Base-by-base conservation (phyloP, 495 filamentous ascomycete species). In the Lophiostoma macrostomum region DNA sequence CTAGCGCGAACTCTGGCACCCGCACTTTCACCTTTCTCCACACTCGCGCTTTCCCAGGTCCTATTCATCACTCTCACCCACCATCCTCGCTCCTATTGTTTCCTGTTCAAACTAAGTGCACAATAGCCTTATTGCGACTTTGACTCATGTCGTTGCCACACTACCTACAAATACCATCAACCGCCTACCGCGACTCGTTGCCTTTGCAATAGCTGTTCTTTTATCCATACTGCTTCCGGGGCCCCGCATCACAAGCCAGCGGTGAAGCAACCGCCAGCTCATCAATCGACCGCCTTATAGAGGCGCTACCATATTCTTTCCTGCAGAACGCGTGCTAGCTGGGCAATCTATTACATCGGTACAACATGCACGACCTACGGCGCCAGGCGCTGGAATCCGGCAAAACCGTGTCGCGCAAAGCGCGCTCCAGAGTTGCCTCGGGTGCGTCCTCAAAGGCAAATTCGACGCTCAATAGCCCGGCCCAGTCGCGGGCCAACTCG, bases 401-500 rank as follows among this genome's bases (percentile, higher is more conserved):
- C 67, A 98, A 98, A 75, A 98, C 91, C 29, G 77, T 93, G 41
- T 96, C 93, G 29, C 83, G 85, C 65, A 96, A 95, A 72, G 90
- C 90, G 5, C 84, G 82, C 41, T 87, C 86, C 12, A 78, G 80
- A 40, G 78, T 82, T 38, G 80, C 81, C 10, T 87, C 88, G 1
- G 76, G 78, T 13, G 74, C 80, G 24, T 80, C 76, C 3, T 90
- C 85, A 3, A 80, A 80, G 38, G 73, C 71, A 18, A 76, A 69
- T 61, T 90, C 87, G 1, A 78, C 79, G 31, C 76, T 76, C 24
- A 75, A 70, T 61, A 89, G 85, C 1, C 78, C 80, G 32, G 77
- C 76, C 29, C 74, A 71, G 25, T 88, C 84, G 32, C 81, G 81
- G 23, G 70, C 67, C 14, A 66, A 40, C 18, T 61, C 58, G 8